Conservation (phyloP, 495 filamentous ascomycete genomes). For the Cryomyces antarcticus region DNA sequence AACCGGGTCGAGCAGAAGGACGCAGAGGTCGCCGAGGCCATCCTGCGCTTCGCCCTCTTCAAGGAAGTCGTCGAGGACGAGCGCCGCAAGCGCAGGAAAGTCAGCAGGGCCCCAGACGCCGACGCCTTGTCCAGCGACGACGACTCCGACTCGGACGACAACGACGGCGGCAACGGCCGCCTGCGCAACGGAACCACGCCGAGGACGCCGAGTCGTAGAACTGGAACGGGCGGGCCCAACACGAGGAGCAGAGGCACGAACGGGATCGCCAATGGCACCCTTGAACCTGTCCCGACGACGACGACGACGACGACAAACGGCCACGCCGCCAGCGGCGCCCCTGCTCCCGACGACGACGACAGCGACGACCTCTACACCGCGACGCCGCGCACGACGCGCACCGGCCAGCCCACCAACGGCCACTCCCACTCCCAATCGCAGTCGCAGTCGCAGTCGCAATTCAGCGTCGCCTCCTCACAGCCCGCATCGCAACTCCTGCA, state of each 20-base stretch:
- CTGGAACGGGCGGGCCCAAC: not conserved
- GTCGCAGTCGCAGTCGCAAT: conserved; percentile 31
- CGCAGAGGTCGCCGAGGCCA: conserved; percentile 69
- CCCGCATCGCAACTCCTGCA: conserved; percentile 42
- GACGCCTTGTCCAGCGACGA: conserved; percentile 20
- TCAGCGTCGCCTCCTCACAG: conserved; percentile 44
- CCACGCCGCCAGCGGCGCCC: conserved; percentile 3
- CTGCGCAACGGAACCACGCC: not conserved
- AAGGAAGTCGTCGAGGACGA: conserved; percentile 89
- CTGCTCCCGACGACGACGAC: conserved; percentile 23
- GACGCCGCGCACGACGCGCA: conserved; percentile 31
- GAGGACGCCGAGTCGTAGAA: not conserved
- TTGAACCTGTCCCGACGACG: too few relatives aligned
- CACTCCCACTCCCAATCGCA: not conserved
- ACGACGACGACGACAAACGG: conserved; percentile 1
- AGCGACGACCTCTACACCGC: conserved; percentile 36
- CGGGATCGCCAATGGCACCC: not conserved
- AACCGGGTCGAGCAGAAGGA: conserved; percentile 86
- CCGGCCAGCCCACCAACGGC: conserved; percentile 17
- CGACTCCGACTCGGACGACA: conserved; percentile 29
- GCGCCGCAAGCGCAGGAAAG: conserved; percentile 49
- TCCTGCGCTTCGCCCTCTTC: conserved; percentile 89
- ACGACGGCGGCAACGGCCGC: conserved; percentile 19
- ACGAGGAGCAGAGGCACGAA: conserved; percentile 3
- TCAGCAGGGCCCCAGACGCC: conserved; percentile 15